Percentiles rank a stretch among this genome's conserved stretches.
Evolutionary conservation across 78 protist genomes (phyloP).

Genomic region (Dictyostelium brefeldianum): DNA sequence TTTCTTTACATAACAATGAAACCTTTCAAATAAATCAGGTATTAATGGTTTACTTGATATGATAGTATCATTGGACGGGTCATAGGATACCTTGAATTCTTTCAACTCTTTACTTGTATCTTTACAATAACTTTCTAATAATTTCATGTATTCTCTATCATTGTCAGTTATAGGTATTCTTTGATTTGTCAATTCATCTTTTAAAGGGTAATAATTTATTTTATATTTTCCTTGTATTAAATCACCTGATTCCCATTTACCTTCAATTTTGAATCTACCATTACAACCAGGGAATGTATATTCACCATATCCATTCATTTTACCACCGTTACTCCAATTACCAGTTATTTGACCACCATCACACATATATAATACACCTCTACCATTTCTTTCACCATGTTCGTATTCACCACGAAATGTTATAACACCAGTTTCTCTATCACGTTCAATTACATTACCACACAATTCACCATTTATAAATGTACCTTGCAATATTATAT

Average conservation of each 20-base stretch:
- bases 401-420: slow-evolving; percentile 39
- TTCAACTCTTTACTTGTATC: no score
- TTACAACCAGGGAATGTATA: slow-evolving; percentile 36
- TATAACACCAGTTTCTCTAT: neutral
- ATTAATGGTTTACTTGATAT: slow-evolving; percentile 30
- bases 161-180: neutral
- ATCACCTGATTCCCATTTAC: slow-evolving; percentile 60
- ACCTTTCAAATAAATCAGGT: slow-evolving; percentile 32
- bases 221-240: slow-evolving; percentile 12
- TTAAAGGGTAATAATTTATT: neutral
- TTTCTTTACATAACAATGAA: slow-evolving; percentile 29
- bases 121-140: neutral
- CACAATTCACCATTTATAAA: slow-evolving; percentile 5
- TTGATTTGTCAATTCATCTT: neutral
- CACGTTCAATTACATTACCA: slow-evolving; percentile 2
- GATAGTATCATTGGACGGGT: neutral
- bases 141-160: neutral
- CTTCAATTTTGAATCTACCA: slow-evolving; percentile 48
- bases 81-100: neutral
- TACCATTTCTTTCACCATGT: slow-evolving; percentile 44
- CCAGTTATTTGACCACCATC: slow-evolving; percentile 49
- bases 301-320: slow-evolving; percentile 22
- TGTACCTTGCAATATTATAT: neutral
- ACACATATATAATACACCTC: slow-evolving; percentile 13
- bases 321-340: slow-evolving; percentile 13